Base-by-base conservation (phyloP, 306 rosid genomes). In the Fagus crenata region DNA sequence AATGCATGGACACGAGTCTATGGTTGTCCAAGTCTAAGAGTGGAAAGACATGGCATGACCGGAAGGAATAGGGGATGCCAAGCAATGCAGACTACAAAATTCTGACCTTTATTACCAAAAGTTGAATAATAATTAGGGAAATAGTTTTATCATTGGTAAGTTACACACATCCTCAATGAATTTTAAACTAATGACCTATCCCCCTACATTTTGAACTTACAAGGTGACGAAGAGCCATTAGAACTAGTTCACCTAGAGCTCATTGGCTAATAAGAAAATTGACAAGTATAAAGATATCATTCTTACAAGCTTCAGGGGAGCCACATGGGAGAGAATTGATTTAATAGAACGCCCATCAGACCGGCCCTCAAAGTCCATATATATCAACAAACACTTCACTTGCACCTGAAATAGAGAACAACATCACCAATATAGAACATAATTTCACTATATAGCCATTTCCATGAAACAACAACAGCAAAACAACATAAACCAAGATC, bases 321-420 rank as follows among this genome's bases (percentile, higher is more conserved):
- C 99, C 83, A 92, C 87, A 71, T 90, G 97, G 75, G 99, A 95
- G 65, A 92, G 97, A 82, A 92, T 92, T 77, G 90, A 89, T 85
- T 95, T 95, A 22, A 95, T 89, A 68, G 99, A 95, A 78, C 97
- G 84, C 37, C 96, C 97, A 84, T 95, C 97, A 54, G 99, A 92
- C 73, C 97, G 97, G 71, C 97, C 99, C 82, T 92, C 99, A 74
- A 92, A 95, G 81, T 95, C 99, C 99, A 95, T 92, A 82, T 90
- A 90, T 49, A 86, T 86, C 78, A 95, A 79, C 0, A 85, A 88
- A 75, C 97, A 87, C 82, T 89, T 89, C 71, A 95, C 97, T 74
- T 91, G 97, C 64, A 92, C 98, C 99, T 95, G 86, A 59, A 80
- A 74, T 37, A 6, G 71, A 80, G 58, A 78, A 63, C 17, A 78